Base-by-base conservation (phyloP, 352 stramenopile genomes). In the Phytopythium aichiense region DNA sequence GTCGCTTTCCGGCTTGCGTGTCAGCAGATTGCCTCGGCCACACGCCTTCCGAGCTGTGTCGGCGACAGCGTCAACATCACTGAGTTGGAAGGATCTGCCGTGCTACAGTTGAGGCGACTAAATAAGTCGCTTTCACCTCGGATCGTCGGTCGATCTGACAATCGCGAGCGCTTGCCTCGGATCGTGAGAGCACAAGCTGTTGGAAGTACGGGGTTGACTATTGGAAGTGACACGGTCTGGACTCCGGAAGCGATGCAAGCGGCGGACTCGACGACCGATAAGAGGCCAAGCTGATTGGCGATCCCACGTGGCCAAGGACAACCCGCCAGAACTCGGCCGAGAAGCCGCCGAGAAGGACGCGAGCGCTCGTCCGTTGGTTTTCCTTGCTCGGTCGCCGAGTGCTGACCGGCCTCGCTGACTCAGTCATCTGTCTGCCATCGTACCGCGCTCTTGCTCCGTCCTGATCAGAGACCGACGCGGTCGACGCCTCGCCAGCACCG, bases 11-110 rank as follows among this genome's bases (percentile, higher is more conserved):
- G n/a, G 20, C 53, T 60, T 60, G 54, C 38, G 54, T 51, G 54
- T 60, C 54, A 16, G 54, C 37, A 13, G 54, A 60, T 60, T 58
- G 25, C 31, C 25, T 9, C 18, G n/a, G n/a, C n/a, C n/a, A n/a
- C n/a, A n/a, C n/a, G n/a, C n/a, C n/a, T n/a, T n/a, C n/a, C n/a
- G n/a, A n/a, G n/a, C n/a, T n/a, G n/a, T n/a, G n/a, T n/a, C n/a
- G n/a, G n/a, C n/a, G 11, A 38, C 2, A 38, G 7, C 25, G 25
- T 1, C 33, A 7, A 38, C 33, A 12, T 38, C 33, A 38, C 2
- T 5, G 33, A 7, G 25, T 1, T 4, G 25, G 25, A 30, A 30
- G 25, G 25, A 30, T 3, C 25, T 30, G 25, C 1, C 25, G 25
- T 30, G 25, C 25, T 30, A 30, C 25, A 30, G 25, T 30, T 1